Base-by-base conservation (phyloP, 164 flowering plant genomes). In the Annona squamosa region DNA sequence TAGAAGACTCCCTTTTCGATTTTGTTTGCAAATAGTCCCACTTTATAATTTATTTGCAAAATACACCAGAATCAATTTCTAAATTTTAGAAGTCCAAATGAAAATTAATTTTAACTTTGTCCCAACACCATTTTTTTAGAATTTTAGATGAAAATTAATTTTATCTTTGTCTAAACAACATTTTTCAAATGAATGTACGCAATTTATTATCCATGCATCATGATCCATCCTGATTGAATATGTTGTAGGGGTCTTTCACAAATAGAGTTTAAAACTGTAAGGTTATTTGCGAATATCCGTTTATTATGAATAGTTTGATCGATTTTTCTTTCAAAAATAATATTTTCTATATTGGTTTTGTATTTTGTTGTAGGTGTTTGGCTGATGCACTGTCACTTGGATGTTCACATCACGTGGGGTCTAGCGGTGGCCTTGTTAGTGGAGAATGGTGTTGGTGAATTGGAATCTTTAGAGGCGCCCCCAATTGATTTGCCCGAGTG, bases 351-450 rank as follows among this genome's bases (percentile, higher is more conserved):
- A 67, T 52, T 10, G 37, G 37, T 26, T 10, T 47, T 47, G 4
- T 3, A 18, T 70, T 41, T 67, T 74, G 71, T 17, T 70, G 43
- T 83, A 91, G 97, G 97, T 42, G 87, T 80, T 42, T 92, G 97
- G 97, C 37, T 92, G 46, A 79, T 92, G 96, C 97, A 92, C 69
- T 90, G 97, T 73, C 97, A 92, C 77, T 76, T 90, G 80, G 97
- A 92, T 71, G 86, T 86, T 63, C 97, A 92, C 63, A 86, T 89
- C 26, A 76, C 76, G 1, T 92, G 96, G 97, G 97, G 97, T 16
- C 66, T 92, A 77, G 92, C 91, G 37, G 89, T 81, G 92, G 90
- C 85, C 41, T 89, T 91, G 81, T 65, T 92, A 68, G 94, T 91
- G 2, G 92, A 90, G 46, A 75, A 92, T 76, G 97, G 96, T 19